Base-by-base conservation (phyloP, 768 basidiomycete species). In the Lactarius psammicola region DNA sequence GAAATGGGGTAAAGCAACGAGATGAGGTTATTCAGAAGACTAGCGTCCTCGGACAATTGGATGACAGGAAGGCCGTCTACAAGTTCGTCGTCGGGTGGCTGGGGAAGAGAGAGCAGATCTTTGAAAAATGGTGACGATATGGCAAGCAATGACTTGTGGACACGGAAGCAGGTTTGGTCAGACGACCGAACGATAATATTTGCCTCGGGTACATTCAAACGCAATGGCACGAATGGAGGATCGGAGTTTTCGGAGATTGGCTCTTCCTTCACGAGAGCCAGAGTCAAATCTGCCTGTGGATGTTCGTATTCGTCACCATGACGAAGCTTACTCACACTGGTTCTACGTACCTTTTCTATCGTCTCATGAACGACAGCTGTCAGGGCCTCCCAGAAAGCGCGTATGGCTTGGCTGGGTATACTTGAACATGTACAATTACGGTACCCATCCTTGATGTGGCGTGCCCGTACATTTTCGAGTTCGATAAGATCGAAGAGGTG, bases 11-110 rank as follows among this genome's bases (percentile, higher is more conserved):
- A 64, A 11, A 64, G 49, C 36, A 64, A 31, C 13, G 63, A 53
- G 23, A 59, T 15, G 40, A 64, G 63, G 9, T 13, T 13, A 3
- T 5, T 7, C 1, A 59, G 31, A 4, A 59, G 20, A 4, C 40
- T 30, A 8, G 63, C 20, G 10, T 53, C 30, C 36, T 59, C 57
- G 11, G 57, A 31, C 9, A 59, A 13, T 4, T 34, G 23, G 18
- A 64, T 20, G 8, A 64, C 23, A 6, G 49, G 63, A 23, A 64
- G 58, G 20, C 57, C 63, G 20, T 64, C 63, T 10, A 58, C 28
- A 2, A n/a, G 9, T 63, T 51, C 44, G 8, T 20, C 13, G 6
- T 59, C 49, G 20, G 49, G 8, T 23, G 62, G 40, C 18, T 46
- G 62, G 9, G 17, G 57, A 26, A 44, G 40, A 18, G 54, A 56